phyloP scores from a whole-genome alignment of 2,329 filamentous ascomycete species.

The Penicillium sp. region DNA sequence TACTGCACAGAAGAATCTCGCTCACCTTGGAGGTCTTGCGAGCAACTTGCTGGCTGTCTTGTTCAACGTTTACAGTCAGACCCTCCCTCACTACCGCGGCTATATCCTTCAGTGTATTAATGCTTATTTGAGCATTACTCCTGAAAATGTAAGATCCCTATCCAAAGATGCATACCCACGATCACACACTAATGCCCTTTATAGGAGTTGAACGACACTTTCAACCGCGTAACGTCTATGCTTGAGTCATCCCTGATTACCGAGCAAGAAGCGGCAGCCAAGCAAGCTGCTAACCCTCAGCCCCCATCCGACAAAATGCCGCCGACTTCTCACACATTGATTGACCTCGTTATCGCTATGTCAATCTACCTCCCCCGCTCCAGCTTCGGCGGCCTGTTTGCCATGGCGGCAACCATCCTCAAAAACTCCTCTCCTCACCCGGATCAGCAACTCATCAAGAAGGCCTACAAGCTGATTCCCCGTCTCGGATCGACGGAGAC shows the following conservation, averaged over 20 bases:
- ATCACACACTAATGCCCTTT: constrained; percentile 14
- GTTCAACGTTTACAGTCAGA: constrained; percentile 99
- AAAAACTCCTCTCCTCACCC: constrained; percentile 52
- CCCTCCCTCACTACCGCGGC: constrained; percentile 83
- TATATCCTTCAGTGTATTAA: constrained; percentile 94
- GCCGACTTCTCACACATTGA: constrained; percentile 87
- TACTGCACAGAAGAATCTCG: constrained; percentile 72
- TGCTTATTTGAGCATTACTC: constrained; percentile 84
- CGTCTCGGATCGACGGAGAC: constrained; percentile 76
- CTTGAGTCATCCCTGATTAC: constrained; percentile 67
- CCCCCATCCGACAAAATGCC: constrained; percentile 71
- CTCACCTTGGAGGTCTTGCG: constrained; percentile 73
- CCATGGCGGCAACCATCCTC: constrained; percentile 78
- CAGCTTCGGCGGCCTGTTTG: constrained; percentile 80
- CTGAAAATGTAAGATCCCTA: constrained; percentile 49
- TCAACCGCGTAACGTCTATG: constrained; percentile 79
- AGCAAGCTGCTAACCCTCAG: constrained; percentile 61
- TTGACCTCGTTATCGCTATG: constrained; percentile 96
- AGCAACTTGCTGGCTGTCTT: constrained; percentile 89
- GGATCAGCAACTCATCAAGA: constrained; percentile 95
- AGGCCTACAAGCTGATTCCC: constrained; percentile 96
- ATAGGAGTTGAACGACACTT: constrained; percentile 78
- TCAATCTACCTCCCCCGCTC: constrained; percentile 86
- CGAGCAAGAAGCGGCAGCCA: constrained; percentile 61
- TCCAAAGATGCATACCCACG: neutral